phyloP scores from a whole-genome alignment of 768 basidiomycete genomes.

The Suillus brevipes region DNA sequence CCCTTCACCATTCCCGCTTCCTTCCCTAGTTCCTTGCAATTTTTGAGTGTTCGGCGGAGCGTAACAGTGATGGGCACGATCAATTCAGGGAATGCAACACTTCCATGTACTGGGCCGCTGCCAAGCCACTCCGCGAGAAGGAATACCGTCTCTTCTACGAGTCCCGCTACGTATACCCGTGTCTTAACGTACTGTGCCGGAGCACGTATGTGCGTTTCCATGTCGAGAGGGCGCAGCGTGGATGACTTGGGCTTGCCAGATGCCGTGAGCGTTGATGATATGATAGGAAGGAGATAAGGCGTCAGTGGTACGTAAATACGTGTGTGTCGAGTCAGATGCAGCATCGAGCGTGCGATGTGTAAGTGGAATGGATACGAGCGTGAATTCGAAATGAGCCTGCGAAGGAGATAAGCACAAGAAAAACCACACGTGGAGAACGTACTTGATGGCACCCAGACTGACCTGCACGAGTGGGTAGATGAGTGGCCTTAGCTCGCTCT shows the following conservation, averaged over 20 bases:
- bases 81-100: constrained; percentile 93
- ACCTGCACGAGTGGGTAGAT: constrained; percentile 97
- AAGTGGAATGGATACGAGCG: constrained; percentile 96
- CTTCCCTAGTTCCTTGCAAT: constrained; percentile 48
- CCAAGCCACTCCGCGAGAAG: constrained; percentile 82
- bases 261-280: constrained; percentile 69
- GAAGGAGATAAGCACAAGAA: background rate
- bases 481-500: constrained; percentile 81
- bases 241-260: constrained; percentile 77
- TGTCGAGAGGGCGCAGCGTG: constrained; percentile 85
- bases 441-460: constrained; percentile 91
- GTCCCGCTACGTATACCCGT: constrained; percentile 76
- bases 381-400: constrained; percentile 83
- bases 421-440: constrained; percentile 29
- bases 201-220: constrained; percentile 83
- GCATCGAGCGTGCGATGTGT: constrained; percentile 85
- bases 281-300: constrained; percentile 83
- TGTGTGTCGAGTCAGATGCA: constrained; percentile 83
- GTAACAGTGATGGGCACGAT: constrained; percentile 74
- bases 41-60: constrained; percentile 75
- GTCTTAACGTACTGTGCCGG: constrained; percentile 90
- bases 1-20: constrained; percentile 66
- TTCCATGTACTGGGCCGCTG: constrained; percentile 67
- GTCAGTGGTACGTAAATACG: constrained; percentile 85
- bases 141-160: constrained; percentile 80